Percentiles rank a stretch among this genome's conserved stretches.
Conservation (phyloP, 2,329 filamentous ascomycete species). For the Beauveria asiatica region DNA sequence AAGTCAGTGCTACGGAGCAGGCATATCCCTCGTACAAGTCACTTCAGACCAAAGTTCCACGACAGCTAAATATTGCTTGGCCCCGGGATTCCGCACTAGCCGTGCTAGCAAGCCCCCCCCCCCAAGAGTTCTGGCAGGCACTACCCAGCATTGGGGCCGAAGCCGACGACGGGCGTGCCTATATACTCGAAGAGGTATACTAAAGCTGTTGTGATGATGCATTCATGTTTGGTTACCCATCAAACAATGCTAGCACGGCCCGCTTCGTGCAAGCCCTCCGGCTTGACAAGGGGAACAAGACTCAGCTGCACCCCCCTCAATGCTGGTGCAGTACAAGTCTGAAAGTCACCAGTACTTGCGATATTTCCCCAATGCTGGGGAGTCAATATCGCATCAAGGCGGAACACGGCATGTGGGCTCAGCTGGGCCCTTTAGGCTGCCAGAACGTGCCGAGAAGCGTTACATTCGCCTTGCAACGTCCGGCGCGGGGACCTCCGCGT, state of each 20-base stretch:
- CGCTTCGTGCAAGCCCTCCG: not conserved
- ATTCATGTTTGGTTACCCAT: not conserved
- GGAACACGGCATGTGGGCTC: not conserved
- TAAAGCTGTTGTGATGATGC: no score
- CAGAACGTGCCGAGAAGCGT: not conserved
- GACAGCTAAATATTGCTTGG: no score
- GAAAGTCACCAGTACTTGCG: slow-evolving; percentile 2
- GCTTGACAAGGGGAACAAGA: not conserved
- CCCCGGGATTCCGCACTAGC: no score
- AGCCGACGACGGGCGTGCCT: no score
- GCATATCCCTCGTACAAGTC: no score
- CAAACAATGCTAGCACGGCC: not conserved
- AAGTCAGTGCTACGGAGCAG: no score
- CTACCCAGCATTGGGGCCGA: no score
- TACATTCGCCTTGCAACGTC: not conserved
- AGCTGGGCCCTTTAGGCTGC: not conserved
- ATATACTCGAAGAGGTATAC: not conserved
- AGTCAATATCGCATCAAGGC: no score
- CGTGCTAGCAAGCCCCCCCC: no score
- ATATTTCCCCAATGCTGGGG: not conserved
- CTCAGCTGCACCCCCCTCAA: not conserved
- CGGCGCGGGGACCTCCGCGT: no score
- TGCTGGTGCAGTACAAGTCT: not conserved
- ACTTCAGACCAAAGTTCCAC: no score
- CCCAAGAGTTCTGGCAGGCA: no score